These are phyloP conservation scores for Lagenidium sp. DNA, from an alignment of 352 stramenopile species.

Conservation along the genomic window DNA sequence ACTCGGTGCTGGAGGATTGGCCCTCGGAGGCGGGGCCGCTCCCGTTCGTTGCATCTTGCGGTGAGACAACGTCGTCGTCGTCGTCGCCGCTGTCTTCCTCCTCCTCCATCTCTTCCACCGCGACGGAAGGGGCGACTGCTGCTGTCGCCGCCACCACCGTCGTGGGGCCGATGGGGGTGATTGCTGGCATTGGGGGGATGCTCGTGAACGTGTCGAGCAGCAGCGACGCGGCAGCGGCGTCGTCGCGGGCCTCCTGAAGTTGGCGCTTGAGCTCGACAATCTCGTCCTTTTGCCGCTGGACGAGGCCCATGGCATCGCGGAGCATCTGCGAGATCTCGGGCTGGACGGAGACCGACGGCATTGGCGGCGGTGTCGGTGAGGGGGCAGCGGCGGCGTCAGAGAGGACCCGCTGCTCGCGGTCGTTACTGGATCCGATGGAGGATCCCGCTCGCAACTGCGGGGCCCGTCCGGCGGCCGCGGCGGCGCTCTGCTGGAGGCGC, in stretches of 20 bases:
- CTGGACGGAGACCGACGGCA: too few species aligned
- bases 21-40: too few species aligned
- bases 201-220: too few species aligned
- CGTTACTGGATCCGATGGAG: constrained; percentile 2
- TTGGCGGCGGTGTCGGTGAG: constrained; percentile 5
- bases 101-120: too few species aligned
- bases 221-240: background rate
- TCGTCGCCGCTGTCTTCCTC: background rate
- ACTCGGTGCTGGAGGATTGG: constrained; percentile 11
- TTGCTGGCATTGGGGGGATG: too few species aligned
- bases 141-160: too few species aligned
- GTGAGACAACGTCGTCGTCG: constrained; percentile 5
- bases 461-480: too few species aligned
- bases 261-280: constrained; percentile 33
- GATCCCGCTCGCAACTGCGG: too few species aligned
- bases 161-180: too few species aligned
- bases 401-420: background rate
- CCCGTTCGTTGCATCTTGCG: too few species aligned
- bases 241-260: constrained; percentile 7
- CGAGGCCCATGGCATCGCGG: constrained; percentile 52
- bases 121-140: too few species aligned
- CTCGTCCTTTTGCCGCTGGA: constrained; percentile 61
- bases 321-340: constrained; percentile 48
- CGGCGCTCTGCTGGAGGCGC: constrained; percentile 9
- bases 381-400: constrained; percentile 9